Evolutionary conservation across 768 basidiomycete genomes (phyloP), one percentile per base, ranked within the genome.

Genomic region (Lentinula detonsa): DNA sequence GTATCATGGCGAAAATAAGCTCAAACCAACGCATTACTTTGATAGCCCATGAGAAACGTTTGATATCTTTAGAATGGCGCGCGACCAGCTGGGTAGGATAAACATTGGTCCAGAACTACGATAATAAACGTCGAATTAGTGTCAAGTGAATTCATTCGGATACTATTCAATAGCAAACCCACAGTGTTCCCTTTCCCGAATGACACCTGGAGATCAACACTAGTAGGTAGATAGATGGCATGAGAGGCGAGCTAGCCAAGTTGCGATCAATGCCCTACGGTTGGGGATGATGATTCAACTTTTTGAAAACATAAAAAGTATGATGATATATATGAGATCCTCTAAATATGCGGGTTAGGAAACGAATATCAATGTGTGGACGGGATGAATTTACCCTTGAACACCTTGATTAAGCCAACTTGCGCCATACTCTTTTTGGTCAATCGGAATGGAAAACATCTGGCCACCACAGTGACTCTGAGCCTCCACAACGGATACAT

Each of bases 101-200:
- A 58, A 77, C 73, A 55, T 76, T 76, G 37, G 73, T 71, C 75
- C 75, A 76, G 57, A 76, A 76, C 61, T 61, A 49, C 6, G 4
- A 31, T 23, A 31, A 42, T 42, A 28, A 31, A 56, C 34, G 46
- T 49, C 28, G 43, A 34, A 50, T 45, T 31, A 37, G 28, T 28
- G 34, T 33, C 11, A 21, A 48, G 35, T 48, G 13, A 15, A 57
- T 59, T 28, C 9, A 49, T 39, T 39, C 13, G 13, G 37, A 45
- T 35, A 34, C 5, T 31, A 59, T 28, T 46, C 43, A 59, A 59
- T 49, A 23, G 33, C 34, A 33, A 16, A 59, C 55, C 23, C 40
- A 51, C 61, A 28, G 39, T 62, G 31, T 59, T 34, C 8, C 51
- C 62, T 58, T 53, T 52, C n/a, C 62, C 62, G 31, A 62, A 62